Evolutionary conservation across 352 stramenopile species (phyloP).

Genomic region (Phytophthora megakarya): DNA sequence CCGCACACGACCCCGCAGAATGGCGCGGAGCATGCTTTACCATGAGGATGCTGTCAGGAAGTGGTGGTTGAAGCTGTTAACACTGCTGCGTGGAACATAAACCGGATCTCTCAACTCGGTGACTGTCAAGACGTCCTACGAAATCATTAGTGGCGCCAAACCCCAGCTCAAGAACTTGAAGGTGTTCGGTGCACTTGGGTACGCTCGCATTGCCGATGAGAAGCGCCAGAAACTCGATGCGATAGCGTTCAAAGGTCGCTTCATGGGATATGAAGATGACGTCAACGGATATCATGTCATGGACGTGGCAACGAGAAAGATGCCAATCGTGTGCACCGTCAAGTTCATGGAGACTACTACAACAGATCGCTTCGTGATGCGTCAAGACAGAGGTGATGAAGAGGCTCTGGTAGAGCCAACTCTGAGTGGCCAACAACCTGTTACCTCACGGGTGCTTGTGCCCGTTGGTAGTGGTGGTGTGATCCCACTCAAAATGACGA

Average conservation of each 20-base stretch:
- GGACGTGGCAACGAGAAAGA: background rate
- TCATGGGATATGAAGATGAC: background rate
- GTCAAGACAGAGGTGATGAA: background rate
- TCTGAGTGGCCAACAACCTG: background rate
- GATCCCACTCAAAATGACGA: constrained; percentile 8
- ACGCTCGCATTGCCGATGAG: constrained; percentile 16
- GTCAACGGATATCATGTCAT: constrained; percentile 3
- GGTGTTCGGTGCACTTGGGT: background rate
- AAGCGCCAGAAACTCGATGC: constrained; percentile 22
- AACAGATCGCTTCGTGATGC: background rate
- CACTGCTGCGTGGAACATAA: background rate
- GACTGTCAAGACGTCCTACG: background rate
- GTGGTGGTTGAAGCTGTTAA: background rate
- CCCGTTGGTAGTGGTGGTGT: background rate
- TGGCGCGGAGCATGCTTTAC: background rate
- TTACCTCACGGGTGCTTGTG: background rate
- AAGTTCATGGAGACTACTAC: background rate
- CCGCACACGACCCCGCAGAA: background rate
- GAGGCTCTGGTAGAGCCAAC: background rate
- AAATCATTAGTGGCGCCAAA: background rate
- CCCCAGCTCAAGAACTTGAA: background rate
- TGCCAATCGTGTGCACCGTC: constrained; percentile 1
- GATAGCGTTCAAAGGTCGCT: background rate
- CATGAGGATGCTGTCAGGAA: background rate
- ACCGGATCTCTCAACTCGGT: background rate